Evolutionary conservation across 768 basidiomycete genomes (phyloP).

Genomic region (Leccinum arenicola): DNA sequence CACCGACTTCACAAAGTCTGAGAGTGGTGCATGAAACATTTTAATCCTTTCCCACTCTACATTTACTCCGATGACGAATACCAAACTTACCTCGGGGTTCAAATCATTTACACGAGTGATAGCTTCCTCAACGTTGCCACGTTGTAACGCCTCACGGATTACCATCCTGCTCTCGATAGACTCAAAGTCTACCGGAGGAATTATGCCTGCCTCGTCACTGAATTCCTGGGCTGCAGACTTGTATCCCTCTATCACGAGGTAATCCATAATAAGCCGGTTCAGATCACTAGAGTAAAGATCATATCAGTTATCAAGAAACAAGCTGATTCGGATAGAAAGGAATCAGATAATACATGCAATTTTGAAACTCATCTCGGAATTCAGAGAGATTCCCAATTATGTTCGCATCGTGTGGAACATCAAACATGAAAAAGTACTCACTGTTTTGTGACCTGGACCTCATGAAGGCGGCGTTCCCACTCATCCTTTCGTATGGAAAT

Average conservation of each 20-base stretch:
- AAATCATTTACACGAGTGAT: slow-evolving; percentile 94
- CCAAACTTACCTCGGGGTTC: slow-evolving; percentile 85
- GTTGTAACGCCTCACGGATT: slow-evolving; percentile 90
- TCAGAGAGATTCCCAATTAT: slow-evolving; percentile 99
- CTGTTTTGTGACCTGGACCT: slow-evolving; percentile 84
- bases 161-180: slow-evolving; percentile 93
- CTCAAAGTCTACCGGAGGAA: slow-evolving; percentile 80
- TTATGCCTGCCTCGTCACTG: slow-evolving; percentile 79
- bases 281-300: slow-evolving; percentile 64
- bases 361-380: slow-evolving; percentile 59
- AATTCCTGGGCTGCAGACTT: slow-evolving; percentile 96
- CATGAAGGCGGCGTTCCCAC: slow-evolving; percentile 82
- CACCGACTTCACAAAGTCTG: slow-evolving; percentile 76
- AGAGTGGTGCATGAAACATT: slow-evolving; percentile 98
- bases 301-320: slow-evolving; percentile 19
- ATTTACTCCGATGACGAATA: slow-evolving; percentile 2
- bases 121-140: slow-evolving; percentile 93
- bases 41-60: slow-evolving; percentile 65
- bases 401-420: slow-evolving; percentile 54
- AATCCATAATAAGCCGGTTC: slow-evolving; percentile 94
- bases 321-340: slow-evolving; percentile 21
- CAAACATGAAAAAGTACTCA: slow-evolving; percentile 49
- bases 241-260: slow-evolving; percentile 96
- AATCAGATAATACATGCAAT: slow-evolving; percentile 92
- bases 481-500: slow-evolving; percentile 69